Base-by-base conservation (phyloP, 192 early-diverging fungal species). In the Paraglomus brasilianum region DNA sequence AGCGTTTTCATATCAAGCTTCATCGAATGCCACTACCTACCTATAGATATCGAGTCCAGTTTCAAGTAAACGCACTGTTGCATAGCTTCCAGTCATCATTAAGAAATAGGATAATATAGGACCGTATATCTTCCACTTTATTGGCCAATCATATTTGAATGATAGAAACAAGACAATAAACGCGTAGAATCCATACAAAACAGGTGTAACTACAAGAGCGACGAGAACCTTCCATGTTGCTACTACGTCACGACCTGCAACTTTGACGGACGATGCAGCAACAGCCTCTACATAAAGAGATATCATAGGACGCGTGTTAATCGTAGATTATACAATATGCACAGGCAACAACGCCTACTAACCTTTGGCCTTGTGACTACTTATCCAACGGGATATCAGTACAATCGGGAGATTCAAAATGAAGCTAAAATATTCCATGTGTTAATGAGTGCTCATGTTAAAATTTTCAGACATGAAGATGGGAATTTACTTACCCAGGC, bases 211-310 rank as follows among this genome's bases (percentile, higher is more conserved):
- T 1, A 85, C 92, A 24, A 91, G 74, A 22, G 83, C 86, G 21
- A 94, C 87, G 7, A 95, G 73, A 11, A 94, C 78, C 75, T 98
- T 98, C 97, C 95, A 98, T 6, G 97, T 97, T 0, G 92, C 93
- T 17, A 99, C 80, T 8, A 99, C 97, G 72, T 99, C 97, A 41
- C 89, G 85, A 24, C 93, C 97, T 55, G 89, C 88, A 71, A 99
- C 89, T 74, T 99, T 99, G 49, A 99, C 94, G 19, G 87, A 91
- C 8, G 94, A 96, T n/a, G 83, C 90, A 6, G 86, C 88, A 51
- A 94, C 80, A 0, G 96, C 96, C 64, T 90, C 90, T 74, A 73
- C 30, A 30, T 71, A 47, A 60, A 50, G 21, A 43, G 17, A 51
- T n/a, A 36, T 39, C 9, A 40, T 10, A 38, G 8, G 24, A 4